These are phyloP conservation scores for Nakaseomyces nivariensis DNA, from an alignment of 1,139 yeast genomes.

Conservation along the genomic window DNA sequence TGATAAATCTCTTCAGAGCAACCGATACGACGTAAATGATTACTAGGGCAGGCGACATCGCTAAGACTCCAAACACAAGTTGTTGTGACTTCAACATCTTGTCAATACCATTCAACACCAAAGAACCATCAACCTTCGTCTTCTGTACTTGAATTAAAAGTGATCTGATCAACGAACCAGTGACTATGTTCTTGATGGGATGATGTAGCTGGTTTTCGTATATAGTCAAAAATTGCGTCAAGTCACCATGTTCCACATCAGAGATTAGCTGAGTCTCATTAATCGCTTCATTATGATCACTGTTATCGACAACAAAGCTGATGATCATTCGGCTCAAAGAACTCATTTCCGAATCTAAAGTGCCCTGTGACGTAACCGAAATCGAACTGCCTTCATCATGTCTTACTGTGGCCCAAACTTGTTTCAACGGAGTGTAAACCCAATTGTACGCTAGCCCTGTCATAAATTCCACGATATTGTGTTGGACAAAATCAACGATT, in stretches of 20 bases:
- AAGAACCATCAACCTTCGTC: slow-evolving; percentile 88
- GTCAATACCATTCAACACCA: slow-evolving; percentile 86
- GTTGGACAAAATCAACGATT: slow-evolving; percentile 46
- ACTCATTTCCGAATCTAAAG: slow-evolving; percentile 65
- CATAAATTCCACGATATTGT: slow-evolving; percentile 52
- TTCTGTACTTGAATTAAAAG: slow-evolving; percentile 84
- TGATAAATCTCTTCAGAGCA: slow-evolving; percentile 12
- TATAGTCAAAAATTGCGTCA: slow-evolving; percentile 66
- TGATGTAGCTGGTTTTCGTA: slow-evolving; percentile 68
- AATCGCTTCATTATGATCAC: slow-evolving; percentile 9
- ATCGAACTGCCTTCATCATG: slow-evolving; percentile 65
- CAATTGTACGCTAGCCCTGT: slow-evolving; percentile 68
- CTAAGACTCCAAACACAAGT: slow-evolving; percentile 81
- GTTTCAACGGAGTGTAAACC: slow-evolving; percentile 68
- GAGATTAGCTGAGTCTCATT: slow-evolving; percentile 26
- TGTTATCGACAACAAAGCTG: slow-evolving; percentile 50
- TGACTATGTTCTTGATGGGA: slow-evolving; percentile 54
- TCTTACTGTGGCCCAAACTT: slow-evolving; percentile 67
- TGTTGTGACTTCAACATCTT: slow-evolving; percentile 83
- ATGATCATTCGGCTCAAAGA: slow-evolving; percentile 83
- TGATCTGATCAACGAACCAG: slow-evolving; percentile 67
- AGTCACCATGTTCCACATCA: slow-evolving; percentile 55
- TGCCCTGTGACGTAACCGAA: slow-evolving; percentile 70
- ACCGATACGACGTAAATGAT: slow-evolving; percentile 29
- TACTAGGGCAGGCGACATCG: slow-evolving; percentile 71